phyloP scores from a whole-genome alignment of 805 yeast genomes.

The Zygosaccharomyces bailii region DNA sequence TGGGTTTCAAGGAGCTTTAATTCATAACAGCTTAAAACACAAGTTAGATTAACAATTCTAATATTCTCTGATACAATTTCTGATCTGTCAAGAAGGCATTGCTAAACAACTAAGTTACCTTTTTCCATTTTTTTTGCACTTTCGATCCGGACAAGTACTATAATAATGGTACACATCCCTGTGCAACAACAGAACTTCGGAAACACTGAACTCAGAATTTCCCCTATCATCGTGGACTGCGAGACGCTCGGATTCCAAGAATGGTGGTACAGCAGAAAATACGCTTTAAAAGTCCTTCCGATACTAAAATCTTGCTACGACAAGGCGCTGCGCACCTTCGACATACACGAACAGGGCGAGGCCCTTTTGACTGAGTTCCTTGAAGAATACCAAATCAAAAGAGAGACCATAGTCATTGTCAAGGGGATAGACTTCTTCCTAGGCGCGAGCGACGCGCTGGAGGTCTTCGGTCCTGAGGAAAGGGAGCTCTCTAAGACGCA shows the following conservation, averaged over 20 bases:
- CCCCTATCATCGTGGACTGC: slow-evolving; percentile 51
- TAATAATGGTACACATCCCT: not conserved
- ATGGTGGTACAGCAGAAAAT: slow-evolving; percentile 38
- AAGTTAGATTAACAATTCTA: no score
- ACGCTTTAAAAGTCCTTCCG: not conserved
- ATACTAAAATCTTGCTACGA: slow-evolving; percentile 47
- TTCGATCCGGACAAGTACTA: not conserved
- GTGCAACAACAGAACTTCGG: slow-evolving; percentile 35
- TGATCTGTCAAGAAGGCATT: no score
- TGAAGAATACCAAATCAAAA: slow-evolving; percentile 46
- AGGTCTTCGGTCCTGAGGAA: not conserved
- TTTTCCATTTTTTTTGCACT: no score
- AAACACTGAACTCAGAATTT: slow-evolving; percentile 46
- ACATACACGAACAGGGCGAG: slow-evolving; percentile 51
- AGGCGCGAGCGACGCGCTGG: slow-evolving; percentile 25
- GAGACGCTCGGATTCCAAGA: slow-evolving; percentile 48
- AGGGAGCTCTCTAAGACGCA: slow-evolving; percentile 33
- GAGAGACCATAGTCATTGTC: slow-evolving; percentile 54
- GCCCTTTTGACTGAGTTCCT: slow-evolving; percentile 50
- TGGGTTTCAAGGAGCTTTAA: not conserved
- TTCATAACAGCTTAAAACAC: no score
- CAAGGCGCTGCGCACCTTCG: slow-evolving; percentile 46
- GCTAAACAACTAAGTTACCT: no score
- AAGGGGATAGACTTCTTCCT: slow-evolving; percentile 42
- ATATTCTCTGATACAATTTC: no score